These are phyloP conservation scores for Monosporascus sp. DNA, from an alignment of 2,329 filamentous ascomycete genomes.

Conservation along the genomic window DNA sequence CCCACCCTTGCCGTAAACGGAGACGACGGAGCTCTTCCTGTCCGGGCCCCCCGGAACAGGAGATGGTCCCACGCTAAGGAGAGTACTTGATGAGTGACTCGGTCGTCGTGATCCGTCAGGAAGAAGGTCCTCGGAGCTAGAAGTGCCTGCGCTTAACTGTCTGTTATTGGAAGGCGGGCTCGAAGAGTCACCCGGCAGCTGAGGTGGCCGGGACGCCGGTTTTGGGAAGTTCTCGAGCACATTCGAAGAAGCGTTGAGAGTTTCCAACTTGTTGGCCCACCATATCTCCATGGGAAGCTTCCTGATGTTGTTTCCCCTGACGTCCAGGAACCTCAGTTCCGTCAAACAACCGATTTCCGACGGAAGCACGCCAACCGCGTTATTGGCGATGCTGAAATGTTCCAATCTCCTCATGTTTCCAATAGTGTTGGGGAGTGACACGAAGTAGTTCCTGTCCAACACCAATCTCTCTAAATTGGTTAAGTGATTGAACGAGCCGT, in stretches of 20 bases:
- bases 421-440: slow-evolving; percentile 79
- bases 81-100: slow-evolving; percentile 75
- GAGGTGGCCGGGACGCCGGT: slow-evolving; percentile 65
- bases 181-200: slow-evolving; percentile 49
- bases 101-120: slow-evolving; percentile 60
- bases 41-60: slow-evolving; percentile 56
- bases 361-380: slow-evolving; percentile 78
- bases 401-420: slow-evolving; percentile 79
- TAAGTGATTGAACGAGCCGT: slow-evolving; percentile 83
- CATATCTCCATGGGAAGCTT: slow-evolving; percentile 90
- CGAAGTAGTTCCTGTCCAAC: slow-evolving; percentile 93
- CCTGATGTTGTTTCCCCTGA: slow-evolving; percentile 89
- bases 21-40: slow-evolving; percentile 81
- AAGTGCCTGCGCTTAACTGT: slow-evolving; percentile 46
- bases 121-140: slow-evolving; percentile 74
- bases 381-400: slow-evolving; percentile 90
- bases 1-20: slow-evolving; percentile 71
- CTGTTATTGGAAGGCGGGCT: slow-evolving; percentile 31
- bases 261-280: slow-evolving; percentile 88
- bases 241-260: slow-evolving; percentile 92
- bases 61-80: slow-evolving; percentile 71
- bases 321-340: slow-evolving; percentile 80
- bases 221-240: slow-evolving; percentile 89
- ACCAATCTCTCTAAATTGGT: slow-evolving; percentile 82
- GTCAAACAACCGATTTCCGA: slow-evolving; percentile 81